Evolutionary conservation across 2,329 filamentous ascomycete genomes (phyloP), one percentile per base, ranked within the genome.

Genomic region (Beauveria caledonica): DNA sequence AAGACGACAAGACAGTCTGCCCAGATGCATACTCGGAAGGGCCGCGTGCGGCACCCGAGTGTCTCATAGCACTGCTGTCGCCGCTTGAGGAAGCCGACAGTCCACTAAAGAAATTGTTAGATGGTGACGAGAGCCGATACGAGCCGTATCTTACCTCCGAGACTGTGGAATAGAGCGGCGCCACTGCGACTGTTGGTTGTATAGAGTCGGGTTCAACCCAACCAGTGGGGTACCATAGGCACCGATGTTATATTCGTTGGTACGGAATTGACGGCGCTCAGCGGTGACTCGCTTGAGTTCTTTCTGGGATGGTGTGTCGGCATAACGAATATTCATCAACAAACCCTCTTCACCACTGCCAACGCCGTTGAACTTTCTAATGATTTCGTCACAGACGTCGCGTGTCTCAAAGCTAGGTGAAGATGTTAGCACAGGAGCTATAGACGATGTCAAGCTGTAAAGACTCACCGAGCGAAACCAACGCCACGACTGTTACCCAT

Each of bases 301-400:
- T 79, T 99, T 99, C 75, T 99, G 94, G 64, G 93, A 89, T 60
- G 94, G 90, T 42, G 94, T 99, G 71, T 99, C 94, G 64, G 95
- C 93, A 73, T 96, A 99, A 65, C 94, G 92, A 67, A 99, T 92
- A 76, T 97, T 92, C 76, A 94, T 85, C 64, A 92, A 86, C 65
- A 94, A 84, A 29, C 88, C 86, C 68, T 96, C 90, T 39, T 89
- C 86, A 45, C 89, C 89, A 65, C 90, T 82, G 33, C 83, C 78
- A 66, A 86, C 79, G 65, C 94, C 93, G 75, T 96, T 92, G 76
- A 89, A 99, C 64, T 88, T 86, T 67, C 82, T 80, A 73, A 99
- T 91, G 66, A 99, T 87, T 66, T 92, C 86, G 67, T 97, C 92
- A 66, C 94, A 97, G 66, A 95, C 81, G 0, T 95, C 90, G 52